Evolutionary conservation across 176 grass and related monocot species (phyloP).

Genomic region (Aechmea fasciata): DNA sequence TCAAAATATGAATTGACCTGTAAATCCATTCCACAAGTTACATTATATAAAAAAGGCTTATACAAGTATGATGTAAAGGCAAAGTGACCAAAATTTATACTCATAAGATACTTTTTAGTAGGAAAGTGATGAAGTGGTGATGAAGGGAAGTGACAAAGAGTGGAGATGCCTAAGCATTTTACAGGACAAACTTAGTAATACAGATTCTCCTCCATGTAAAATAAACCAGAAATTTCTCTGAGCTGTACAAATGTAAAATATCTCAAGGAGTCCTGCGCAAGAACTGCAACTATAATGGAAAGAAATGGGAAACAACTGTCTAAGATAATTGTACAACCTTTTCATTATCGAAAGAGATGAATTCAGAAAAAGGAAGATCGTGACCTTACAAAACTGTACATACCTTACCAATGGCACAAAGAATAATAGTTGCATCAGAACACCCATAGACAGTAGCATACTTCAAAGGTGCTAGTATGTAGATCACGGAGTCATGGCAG

Average conservation of each 20-base stretch:
- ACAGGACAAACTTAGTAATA: background rate
- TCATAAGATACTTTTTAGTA: too few relatives aligned
- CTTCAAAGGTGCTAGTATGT: slow-evolving; percentile 87
- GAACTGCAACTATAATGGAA: background rate
- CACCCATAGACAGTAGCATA: slow-evolving; percentile 97
- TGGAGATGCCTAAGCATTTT: background rate
- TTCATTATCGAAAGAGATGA: background rate
- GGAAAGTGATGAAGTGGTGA: too few relatives aligned
- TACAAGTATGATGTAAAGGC: too few relatives aligned
- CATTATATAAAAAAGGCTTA: too few relatives aligned
- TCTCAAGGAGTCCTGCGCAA: background rate
- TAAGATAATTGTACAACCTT: background rate
- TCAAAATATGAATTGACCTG: too few relatives aligned
- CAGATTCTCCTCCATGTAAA: background rate
- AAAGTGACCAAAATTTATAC: too few relatives aligned
- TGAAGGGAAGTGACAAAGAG: too few relatives aligned
- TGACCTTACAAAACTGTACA: slow-evolving; percentile 2
- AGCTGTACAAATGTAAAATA: background rate
- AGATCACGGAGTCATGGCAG: slow-evolving; percentile 96
- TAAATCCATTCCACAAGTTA: too few relatives aligned
- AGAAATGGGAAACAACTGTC: background rate
- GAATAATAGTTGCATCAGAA: slow-evolving; percentile 83
- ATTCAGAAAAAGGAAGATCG: background rate
- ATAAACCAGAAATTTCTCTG: background rate
- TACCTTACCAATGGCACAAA: slow-evolving; percentile 95